Evolutionary conservation across 768 basidiomycete genomes (phyloP), one percentile per base, ranked within the genome.

Genomic region (Russula sp.): DNA sequence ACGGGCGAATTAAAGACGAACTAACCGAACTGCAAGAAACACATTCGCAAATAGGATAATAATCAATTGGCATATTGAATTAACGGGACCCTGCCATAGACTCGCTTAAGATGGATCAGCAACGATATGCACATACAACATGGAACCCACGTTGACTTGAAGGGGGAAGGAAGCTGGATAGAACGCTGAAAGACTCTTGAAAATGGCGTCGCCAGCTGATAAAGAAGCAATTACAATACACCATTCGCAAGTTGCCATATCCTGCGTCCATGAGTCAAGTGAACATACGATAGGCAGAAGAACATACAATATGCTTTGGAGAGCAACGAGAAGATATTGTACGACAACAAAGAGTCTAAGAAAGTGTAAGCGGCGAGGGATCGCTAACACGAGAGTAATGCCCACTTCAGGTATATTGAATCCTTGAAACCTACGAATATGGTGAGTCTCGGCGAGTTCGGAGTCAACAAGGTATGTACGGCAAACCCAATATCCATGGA

Each of bases 21-120:
- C 49, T 22, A 29, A 58, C 57, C 57, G 57, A n/a, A 5, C 6
- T 7, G 57, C 48, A 35, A 58, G 48, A 38, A 58, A 58, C 29
- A 41, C 20, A 39, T 58, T 49, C 10, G 57, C 47, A 1, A 35
- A 34, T 10, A 58, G n/a, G 22, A 50, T 36, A 34, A 48, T 8
- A 22, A 48, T 29, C 5, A 46, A 38, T 38, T 46, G 56, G 8
- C 45, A 48, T 16, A 57, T 22, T 16, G 56, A 57, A 29, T 36
- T 57, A 35, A 38, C 16, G 10, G 56, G 56, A 0, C 45, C 45
- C 56, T 57, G 20, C 56, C 56, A 57, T 32, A 57, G 34, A 48
- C 6, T 8, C 56, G 36, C 56, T 57, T 16, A 8, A 47, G n/a
- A 47, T 29, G 46, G 20, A 38, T 48, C 20, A 43, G 45, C 9